These are phyloP conservation scores for Candida nanaspora DNA, from an alignment of 805 yeast species.

Conservation along the genomic window DNA sequence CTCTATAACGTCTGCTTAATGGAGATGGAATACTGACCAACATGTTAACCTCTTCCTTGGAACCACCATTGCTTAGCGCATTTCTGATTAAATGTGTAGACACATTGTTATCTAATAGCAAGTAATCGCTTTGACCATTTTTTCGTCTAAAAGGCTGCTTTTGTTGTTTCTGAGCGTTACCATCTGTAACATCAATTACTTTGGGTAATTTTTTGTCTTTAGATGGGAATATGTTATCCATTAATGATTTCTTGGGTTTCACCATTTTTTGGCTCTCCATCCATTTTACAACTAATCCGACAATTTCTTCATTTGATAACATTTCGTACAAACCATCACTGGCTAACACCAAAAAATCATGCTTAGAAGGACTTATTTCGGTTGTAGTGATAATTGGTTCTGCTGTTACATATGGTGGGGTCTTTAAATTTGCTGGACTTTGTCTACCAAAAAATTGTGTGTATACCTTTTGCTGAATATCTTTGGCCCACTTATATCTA, in stretches of 20 bases:
- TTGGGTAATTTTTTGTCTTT: constrained; percentile 44
- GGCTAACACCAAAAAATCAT: constrained; percentile 86
- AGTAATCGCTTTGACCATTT: constrained; percentile 29
- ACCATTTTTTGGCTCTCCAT: constrained; percentile 66
- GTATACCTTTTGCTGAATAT: constrained; percentile 67
- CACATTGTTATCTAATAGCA: constrained; percentile 79
- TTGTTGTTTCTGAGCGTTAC: constrained; percentile 44
- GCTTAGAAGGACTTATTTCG: constrained; percentile 58
- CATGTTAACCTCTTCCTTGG: constrained; percentile 81
- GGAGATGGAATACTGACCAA: constrained; percentile 89
- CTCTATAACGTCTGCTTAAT: constrained; percentile 84
- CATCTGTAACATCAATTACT: constrained; percentile 55
- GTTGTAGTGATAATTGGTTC: constrained; percentile 88
- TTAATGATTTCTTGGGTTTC: constrained; percentile 38
- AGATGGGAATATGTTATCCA: constrained; percentile 31
- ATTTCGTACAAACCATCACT: constrained; percentile 92
- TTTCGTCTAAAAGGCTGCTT: constrained; percentile 69
- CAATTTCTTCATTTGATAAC: constrained; percentile 87
- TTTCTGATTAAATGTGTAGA: constrained; percentile 92
- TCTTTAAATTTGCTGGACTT: constrained; percentile 62
- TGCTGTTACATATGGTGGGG: constrained; percentile 98
- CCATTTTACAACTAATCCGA: constrained; percentile 90
- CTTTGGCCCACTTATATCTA: constrained; percentile 73
- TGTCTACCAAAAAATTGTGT: constrained; percentile 75
- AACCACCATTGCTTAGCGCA: constrained; percentile 83